Evolutionary conservation across 352 stramenopile genomes (phyloP).

Genomic region (Phytopythium boreale): DNA sequence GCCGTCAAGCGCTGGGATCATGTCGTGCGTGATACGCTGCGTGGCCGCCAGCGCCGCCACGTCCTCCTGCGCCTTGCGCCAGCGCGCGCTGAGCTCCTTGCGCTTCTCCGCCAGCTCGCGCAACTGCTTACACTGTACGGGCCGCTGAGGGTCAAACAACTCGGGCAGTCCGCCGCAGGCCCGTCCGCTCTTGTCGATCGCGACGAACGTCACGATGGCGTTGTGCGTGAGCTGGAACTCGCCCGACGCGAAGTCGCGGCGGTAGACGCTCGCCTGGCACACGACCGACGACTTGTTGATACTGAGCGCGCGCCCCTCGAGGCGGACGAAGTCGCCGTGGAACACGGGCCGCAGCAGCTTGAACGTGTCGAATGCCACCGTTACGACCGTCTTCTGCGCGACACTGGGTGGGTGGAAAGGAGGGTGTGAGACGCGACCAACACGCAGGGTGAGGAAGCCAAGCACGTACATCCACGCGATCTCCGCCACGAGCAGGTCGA

Average conservation of each 20-base stretch:
- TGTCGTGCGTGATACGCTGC: constrained; percentile 13
- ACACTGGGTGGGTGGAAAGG: constrained; percentile 12
- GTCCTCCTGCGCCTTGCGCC: constrained; percentile 22
- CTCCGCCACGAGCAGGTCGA: constrained; percentile 22
- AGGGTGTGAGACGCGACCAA: not conserved
- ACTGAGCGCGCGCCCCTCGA: constrained; percentile 48
- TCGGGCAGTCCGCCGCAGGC: constrained; percentile 16
- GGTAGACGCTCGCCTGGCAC: constrained; percentile 15
- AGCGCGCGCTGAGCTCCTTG: constrained; percentile 22
- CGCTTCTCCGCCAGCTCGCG: constrained; percentile 19
- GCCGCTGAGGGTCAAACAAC: constrained; percentile 20
- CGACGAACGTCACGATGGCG: constrained; percentile 34
- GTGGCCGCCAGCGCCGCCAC: constrained; percentile 13
- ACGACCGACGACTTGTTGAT: constrained; percentile 29
- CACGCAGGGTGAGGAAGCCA: no score
- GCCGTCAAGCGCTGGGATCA: constrained; percentile 6
- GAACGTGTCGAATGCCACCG: constrained; percentile 48
- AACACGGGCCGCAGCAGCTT: constrained; percentile 29
- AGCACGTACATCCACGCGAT: constrained; percentile 9
- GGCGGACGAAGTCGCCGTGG: constrained; percentile 38
- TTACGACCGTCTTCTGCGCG: constrained; percentile 27
- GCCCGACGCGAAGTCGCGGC: constrained; percentile 19
- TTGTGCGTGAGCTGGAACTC: constrained; percentile 32
- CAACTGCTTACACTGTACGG: constrained; percentile 19
- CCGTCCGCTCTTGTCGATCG: constrained; percentile 21